A percentile compares a stretch with the other conserved stretches of the same genome.
Evolutionary conservation across 371 early-diverging fungal species (phyloP).

Genomic region (Cokeromyces recurvatus): DNA sequence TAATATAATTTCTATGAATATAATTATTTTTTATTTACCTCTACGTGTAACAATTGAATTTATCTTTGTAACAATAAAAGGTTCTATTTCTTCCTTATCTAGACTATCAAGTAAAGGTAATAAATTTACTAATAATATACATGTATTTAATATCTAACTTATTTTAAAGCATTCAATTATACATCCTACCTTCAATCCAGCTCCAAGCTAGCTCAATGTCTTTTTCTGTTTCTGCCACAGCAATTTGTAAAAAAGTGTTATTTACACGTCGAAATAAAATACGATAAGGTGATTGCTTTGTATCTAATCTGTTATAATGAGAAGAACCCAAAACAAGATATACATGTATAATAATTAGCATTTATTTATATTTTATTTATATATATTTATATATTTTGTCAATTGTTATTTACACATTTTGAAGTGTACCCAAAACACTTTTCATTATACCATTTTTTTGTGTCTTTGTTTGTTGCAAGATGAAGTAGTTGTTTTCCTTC

Average conservation of each 20-base stretch:
- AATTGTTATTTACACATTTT: conserved; percentile 61
- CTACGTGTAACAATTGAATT: conserved; percentile 79
- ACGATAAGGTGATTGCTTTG: conserved; percentile 91
- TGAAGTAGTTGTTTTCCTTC: conserved; percentile 56
- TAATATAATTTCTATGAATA: too few species aligned
- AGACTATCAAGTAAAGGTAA: conserved; percentile 63
- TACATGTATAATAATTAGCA: too few species aligned
- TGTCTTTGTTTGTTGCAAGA: conserved; percentile 66
- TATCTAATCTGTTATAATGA: conserved; percentile 63
- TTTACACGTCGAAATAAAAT: conserved; percentile 67
- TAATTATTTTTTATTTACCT: conserved; percentile 44
- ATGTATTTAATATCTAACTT: not conserved
- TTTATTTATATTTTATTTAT: not conserved
- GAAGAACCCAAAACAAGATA: not conserved
- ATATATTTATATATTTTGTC: not conserved
- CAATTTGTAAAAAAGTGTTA: conserved; percentile 55
- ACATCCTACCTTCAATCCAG: conserved; percentile 76
- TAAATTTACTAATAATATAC: conserved; percentile 54
- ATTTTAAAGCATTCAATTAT: not conserved
- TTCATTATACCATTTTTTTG: conserved; percentile 55
- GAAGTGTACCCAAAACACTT: conserved; percentile 75
- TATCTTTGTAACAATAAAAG: conserved; percentile 86
- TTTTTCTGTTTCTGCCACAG: conserved; percentile 76
- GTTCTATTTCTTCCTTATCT: conserved; percentile 74
- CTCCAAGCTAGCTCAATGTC: conserved; percentile 84